Conservation (phyloP, 1,139 yeast genomes). For the Geotrichum candidum region DNA sequence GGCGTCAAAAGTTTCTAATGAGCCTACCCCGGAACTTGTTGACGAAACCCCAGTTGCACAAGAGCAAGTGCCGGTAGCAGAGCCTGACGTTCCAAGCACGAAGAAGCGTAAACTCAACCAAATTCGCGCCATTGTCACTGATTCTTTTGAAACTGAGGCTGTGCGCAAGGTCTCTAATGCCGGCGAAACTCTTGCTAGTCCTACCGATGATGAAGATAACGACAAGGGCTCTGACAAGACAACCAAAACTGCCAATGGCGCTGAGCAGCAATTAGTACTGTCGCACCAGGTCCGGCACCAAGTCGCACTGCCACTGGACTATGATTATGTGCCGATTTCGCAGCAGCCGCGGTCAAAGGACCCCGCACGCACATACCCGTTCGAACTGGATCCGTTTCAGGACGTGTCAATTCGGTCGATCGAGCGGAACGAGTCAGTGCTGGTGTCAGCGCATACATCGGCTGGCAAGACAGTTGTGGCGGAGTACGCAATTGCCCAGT, state of each 20-base stretch:
- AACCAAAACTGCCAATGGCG: background rate
- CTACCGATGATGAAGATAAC: background rate
- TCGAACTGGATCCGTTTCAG: slow-evolving; percentile 90
- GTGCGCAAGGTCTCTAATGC: background rate
- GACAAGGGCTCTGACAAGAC: background rate
- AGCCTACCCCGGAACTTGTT: background rate
- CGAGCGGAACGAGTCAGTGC: slow-evolving; percentile 90
- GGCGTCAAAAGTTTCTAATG: background rate
- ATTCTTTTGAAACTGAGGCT: slow-evolving; percentile 3
- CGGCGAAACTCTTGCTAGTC: background rate
- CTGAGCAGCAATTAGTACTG: background rate
- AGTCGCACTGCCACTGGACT: slow-evolving; percentile 91
- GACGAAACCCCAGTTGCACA: background rate
- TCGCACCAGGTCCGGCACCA: slow-evolving; percentile 92
- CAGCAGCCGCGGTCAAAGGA: slow-evolving; percentile 54
- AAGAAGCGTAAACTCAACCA: background rate
- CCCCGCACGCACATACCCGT: slow-evolving; percentile 83
- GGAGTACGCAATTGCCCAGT: slow-evolving; percentile 92
- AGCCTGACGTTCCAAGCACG: background rate
- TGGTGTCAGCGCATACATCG: slow-evolving; percentile 95
- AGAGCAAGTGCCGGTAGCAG: background rate
- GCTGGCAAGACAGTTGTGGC: slow-evolving; percentile 94
- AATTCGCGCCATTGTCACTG: background rate
- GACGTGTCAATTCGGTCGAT: slow-evolving; percentile 92
- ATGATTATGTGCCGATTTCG: slow-evolving; percentile 79